Percentiles rank a stretch among this genome's conserved stretches.
These are phyloP conservation scores for Schrenkiella parvula DNA, from an alignment of 345 rosid species.

Conservation along the genomic window DNA sequence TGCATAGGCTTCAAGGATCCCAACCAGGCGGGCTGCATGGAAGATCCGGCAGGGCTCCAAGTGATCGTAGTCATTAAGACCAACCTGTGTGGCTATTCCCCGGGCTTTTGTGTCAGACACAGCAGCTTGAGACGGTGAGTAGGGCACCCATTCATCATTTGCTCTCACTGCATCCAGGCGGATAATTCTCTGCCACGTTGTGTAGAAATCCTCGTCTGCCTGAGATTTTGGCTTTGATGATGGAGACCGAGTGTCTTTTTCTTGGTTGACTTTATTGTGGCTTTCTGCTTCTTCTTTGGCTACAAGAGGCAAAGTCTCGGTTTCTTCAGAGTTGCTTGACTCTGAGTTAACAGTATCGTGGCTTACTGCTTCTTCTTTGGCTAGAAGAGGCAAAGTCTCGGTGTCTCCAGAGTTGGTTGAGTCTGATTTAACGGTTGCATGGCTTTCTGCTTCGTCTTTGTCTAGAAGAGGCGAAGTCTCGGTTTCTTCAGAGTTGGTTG, in stretches of 20 bases:
- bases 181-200: conserved; percentile 83
- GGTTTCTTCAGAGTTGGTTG: conserved; percentile 54
- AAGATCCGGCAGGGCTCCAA: conserved; percentile 73
- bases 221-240: conserved; percentile 32
- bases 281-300: conserved; percentile 34
- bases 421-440: conserved; percentile 32
- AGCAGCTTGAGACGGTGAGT: conserved; percentile 67
- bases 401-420: conserved; percentile 56
- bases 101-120: conserved; percentile 55
- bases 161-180: conserved; percentile 92
- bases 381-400: conserved; percentile 40
- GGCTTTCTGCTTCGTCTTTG: conserved; percentile 31
- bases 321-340: conserved; percentile 51
- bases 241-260: conserved; percentile 31
- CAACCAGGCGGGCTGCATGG: conserved; percentile 84
- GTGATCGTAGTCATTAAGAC: conserved; percentile 72
- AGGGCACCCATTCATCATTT: conserved; percentile 67
- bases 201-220: conserved; percentile 67
- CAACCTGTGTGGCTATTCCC: conserved; percentile 56
- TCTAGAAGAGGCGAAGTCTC: conserved; percentile 44
- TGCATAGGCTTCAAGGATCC: conserved; percentile 91
- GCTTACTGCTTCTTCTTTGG: conserved; percentile 31
- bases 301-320: conserved; percentile 41
- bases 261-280: conserved; percentile 23
- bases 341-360: conserved; percentile 23